Conservation (phyloP, 2,329 filamentous ascomycete species). For the Fusarium denticulatum region DNA sequence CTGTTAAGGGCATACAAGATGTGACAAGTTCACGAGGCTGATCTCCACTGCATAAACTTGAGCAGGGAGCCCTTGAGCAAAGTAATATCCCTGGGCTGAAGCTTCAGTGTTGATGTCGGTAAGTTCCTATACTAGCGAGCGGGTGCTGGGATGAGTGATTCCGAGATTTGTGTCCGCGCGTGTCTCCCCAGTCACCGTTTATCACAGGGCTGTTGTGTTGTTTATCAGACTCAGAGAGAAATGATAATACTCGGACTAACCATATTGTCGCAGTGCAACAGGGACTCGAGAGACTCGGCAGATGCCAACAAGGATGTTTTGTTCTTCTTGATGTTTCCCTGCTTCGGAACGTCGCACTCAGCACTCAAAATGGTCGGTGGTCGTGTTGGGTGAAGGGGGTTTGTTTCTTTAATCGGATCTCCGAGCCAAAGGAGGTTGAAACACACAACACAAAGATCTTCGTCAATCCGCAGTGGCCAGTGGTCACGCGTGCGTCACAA, state of each 20-base stretch:
- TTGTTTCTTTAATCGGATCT: not conserved
- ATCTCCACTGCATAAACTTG: slow-evolving; percentile 25
- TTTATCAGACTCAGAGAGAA: not conserved
- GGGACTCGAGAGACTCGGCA: not conserved
- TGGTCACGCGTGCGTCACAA: slow-evolving; percentile 38
- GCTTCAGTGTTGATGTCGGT: slow-evolving; percentile 33
- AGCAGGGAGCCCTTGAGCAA: slow-evolving; percentile 24
- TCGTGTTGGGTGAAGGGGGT: not conserved
- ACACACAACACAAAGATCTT: slow-evolving; percentile 18
- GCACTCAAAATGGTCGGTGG: not conserved
- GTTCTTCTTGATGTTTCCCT: not conserved
- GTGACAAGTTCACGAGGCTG: slow-evolving; percentile 6
- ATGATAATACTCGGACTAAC: not conserved
- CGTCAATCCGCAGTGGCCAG: not conserved
- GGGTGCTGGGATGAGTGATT: slow-evolving; percentile 26
- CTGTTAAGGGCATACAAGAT: not conserved
- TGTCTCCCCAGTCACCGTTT: slow-evolving; percentile 12
- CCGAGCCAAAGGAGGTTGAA: slow-evolving; percentile 7
- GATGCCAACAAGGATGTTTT: not conserved
- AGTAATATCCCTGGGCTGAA: slow-evolving; percentile 43
- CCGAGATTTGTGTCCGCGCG: slow-evolving; percentile 30
- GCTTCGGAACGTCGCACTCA: not conserved
- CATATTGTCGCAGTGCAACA: not conserved
- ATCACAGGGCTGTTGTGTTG: slow-evolving; percentile 13
- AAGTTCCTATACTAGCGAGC: slow-evolving; percentile 18